Percentiles rank a stretch among this genome's conserved stretches.
These are phyloP conservation scores for Handroanthus guayacan DNA, from an alignment of 257 asterid species.

Conservation along the genomic window DNA sequence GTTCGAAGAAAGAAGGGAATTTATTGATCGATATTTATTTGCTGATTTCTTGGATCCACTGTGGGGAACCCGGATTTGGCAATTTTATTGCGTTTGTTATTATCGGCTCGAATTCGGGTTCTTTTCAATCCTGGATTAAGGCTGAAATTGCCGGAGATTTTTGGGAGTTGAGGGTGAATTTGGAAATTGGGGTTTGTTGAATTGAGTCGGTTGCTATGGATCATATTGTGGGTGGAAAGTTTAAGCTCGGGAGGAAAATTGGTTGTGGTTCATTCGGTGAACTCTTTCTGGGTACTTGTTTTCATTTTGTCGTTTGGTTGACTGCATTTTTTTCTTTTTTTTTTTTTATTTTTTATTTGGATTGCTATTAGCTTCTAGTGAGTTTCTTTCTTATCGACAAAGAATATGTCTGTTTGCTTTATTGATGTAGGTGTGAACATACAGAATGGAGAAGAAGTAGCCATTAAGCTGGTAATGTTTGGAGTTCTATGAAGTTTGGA, in stretches of 20 bases:
- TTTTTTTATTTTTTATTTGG: background rate
- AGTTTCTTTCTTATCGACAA: background rate
- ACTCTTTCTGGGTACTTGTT: constrained; percentile 76
- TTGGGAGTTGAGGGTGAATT: constrained; percentile 32
- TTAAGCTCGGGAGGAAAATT: constrained; percentile 95
- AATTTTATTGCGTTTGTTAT: constrained; percentile 25
- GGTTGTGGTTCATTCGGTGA: constrained; percentile 99
- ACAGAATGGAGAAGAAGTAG: constrained; percentile 96
- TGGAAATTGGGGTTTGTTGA: constrained; percentile 33
- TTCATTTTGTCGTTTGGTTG: constrained; percentile 6
- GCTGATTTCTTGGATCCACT: constrained; percentile 41
- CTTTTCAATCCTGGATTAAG: constrained; percentile 13
- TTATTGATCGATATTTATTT: constrained; percentile 38
- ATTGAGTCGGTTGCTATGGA: constrained; percentile 61
- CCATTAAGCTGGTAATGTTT: constrained; percentile 78
- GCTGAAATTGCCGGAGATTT: constrained; percentile 28
- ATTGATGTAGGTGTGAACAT: constrained; percentile 72
- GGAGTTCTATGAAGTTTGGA: constrained; percentile 25
- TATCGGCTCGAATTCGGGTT: constrained; percentile 31
- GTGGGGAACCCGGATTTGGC: constrained; percentile 25
- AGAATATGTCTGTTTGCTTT: constrained; percentile 26
- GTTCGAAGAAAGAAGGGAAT: constrained; percentile 38
- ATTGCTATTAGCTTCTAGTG: constrained; percentile 2
- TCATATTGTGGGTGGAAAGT: constrained; percentile 85
- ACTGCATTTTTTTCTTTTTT: background rate